Percentiles rank a stretch among this genome's conserved stretches.
phyloP scores from a whole-genome alignment of 23 red algal species.

The Gracilaria domingensis region DNA sequence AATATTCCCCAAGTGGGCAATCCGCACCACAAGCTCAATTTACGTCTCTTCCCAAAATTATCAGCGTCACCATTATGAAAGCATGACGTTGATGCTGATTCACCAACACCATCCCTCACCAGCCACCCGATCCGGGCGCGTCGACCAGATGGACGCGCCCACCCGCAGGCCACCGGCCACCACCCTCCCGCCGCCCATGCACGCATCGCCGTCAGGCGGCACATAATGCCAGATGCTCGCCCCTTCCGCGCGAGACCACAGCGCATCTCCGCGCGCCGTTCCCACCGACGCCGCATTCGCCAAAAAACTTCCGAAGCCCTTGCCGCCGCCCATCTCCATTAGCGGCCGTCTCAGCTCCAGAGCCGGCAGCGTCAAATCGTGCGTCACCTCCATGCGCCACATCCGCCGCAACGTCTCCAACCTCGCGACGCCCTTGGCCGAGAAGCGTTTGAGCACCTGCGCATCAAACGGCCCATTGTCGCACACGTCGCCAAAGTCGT shows the following conservation, averaged over 20 bases:
- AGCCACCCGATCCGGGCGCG: not conserved
- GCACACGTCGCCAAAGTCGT: not conserved
- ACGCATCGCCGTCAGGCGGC: not conserved
- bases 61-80: no score
- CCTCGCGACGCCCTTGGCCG: not conserved
- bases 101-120: not conserved
- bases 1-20: no score
- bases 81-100: no score
- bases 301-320: conserved; percentile 17
- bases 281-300: not conserved
- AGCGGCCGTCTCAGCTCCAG: not conserved
- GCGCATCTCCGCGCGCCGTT: no score
- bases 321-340: not conserved
- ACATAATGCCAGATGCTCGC: conserved; percentile 16
- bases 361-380: not conserved
- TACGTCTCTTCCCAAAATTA: not conserved
- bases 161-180: conserved; percentile 7
- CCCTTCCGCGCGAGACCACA: no score
- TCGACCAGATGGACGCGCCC: conserved; percentile 2
- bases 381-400: not conserved
- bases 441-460: not conserved
- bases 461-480: not conserved
- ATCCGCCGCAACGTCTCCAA: not conserved
- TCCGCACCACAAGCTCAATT: no score
- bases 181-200: not conserved